Percentiles rank a stretch among this genome's conserved stretches.
Evolutionary conservation across 306 rosid species (phyloP).

Genomic region (Casuarina glauca): DNA sequence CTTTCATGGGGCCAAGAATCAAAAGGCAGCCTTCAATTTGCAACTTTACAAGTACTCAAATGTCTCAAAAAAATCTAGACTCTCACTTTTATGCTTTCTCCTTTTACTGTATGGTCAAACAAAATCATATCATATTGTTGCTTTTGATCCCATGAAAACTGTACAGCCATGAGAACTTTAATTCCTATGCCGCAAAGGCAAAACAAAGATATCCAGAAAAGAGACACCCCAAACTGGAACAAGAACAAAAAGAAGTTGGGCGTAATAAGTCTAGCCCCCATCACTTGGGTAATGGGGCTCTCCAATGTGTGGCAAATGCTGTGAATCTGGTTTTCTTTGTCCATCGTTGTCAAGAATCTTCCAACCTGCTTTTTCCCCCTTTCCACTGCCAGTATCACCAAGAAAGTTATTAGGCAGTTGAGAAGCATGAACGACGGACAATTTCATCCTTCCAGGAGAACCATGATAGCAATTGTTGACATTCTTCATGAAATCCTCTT

Average conservation of each 20-base stretch:
- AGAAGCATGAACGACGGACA: conserved; percentile 27
- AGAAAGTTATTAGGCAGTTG: conserved; percentile 34
- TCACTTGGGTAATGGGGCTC: conserved; percentile 20
- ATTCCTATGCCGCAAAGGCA: background rate
- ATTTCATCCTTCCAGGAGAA: conserved; percentile 38
- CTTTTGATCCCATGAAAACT: conserved; percentile 24
- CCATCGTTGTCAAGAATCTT: conserved; percentile 24
- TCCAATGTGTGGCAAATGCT: conserved; percentile 20
- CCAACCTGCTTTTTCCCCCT: conserved; percentile 31
- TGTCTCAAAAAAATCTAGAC: background rate
- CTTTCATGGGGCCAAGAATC: background rate
- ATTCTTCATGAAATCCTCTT: conserved; percentile 38
- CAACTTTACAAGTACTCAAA: conserved; percentile 16
- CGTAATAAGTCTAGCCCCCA: conserved; percentile 13
- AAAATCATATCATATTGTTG: no score
- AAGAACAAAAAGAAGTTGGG: background rate
- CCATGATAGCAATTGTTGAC: conserved; percentile 29
- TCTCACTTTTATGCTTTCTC: conserved; percentile 10
- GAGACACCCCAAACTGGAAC: conserved; percentile 12
- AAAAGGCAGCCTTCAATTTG: background rate
- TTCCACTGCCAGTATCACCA: conserved; percentile 13
- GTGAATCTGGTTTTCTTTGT: conserved; percentile 26
- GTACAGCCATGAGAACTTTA: conserved; percentile 19
- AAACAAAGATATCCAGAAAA: background rate
- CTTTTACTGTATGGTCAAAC: background rate